These are phyloP conservation scores for Bipolaris sorokiniana DNA, from an alignment of 2,329 filamentous ascomycete species.

Conservation along the genomic window DNA sequence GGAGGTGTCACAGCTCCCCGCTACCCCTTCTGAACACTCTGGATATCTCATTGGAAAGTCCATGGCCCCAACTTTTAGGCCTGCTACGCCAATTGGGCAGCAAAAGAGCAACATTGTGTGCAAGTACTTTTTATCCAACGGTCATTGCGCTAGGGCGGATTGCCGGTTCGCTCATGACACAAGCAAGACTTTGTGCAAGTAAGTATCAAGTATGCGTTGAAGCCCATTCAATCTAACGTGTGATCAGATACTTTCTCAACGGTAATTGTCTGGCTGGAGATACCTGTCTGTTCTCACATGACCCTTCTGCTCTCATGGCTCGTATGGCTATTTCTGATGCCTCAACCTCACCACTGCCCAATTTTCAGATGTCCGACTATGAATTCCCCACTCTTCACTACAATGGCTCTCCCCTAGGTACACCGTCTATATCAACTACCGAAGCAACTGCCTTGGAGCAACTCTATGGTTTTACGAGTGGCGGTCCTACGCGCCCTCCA, in stretches of 20 bases:
- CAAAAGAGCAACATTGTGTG: slow-evolving; percentile 88
- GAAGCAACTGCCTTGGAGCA: slow-evolving; percentile 53
- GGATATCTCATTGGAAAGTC: slow-evolving; percentile 86
- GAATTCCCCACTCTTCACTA: slow-evolving; percentile 79
- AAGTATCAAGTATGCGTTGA: slow-evolving; percentile 53
- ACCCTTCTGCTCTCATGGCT: slow-evolving; percentile 84
- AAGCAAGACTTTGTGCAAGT: slow-evolving; percentile 98
- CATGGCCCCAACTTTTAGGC: slow-evolving; percentile 73
- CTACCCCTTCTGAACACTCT: slow-evolving; percentile 62
- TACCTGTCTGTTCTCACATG: slow-evolving; percentile 96
- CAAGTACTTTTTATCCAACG: slow-evolving; percentile 95
- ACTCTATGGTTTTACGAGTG: slow-evolving; percentile 46
- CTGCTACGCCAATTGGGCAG: slow-evolving; percentile 76
- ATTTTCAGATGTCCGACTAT: slow-evolving; percentile 81
- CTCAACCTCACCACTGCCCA: slow-evolving; percentile 68
- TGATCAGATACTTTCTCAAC: slow-evolving; percentile 84
- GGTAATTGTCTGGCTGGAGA: slow-evolving; percentile 93
- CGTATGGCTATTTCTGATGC: slow-evolving; percentile 76
- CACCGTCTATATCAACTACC: slow-evolving; percentile 47
- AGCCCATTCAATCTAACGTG: slow-evolving; percentile 33
- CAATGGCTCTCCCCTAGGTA: slow-evolving; percentile 52
- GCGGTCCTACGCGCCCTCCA: slow-evolving; percentile 61
- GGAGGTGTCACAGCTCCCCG: slow-evolving; percentile 56
- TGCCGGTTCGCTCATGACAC: slow-evolving; percentile 97
- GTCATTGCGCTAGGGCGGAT: slow-evolving; percentile 93